phyloP scores from a whole-genome alignment of 164 flowering plant genomes.

The Nymphaea colorata region DNA sequence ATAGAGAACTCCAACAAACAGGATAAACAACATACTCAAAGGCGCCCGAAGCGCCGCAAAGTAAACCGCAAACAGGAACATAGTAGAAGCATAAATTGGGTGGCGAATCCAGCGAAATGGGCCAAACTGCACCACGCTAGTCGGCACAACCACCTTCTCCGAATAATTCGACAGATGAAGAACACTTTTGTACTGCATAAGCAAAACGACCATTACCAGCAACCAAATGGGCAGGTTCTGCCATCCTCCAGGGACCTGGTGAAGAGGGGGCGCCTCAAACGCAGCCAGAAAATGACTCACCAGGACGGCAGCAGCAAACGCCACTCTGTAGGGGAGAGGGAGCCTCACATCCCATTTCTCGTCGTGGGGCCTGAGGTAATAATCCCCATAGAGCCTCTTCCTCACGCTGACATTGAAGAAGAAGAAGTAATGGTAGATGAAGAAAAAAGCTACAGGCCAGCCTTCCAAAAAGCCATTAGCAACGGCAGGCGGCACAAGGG shows the following conservation, averaged over 20 bases:
- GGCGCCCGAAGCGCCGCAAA: slow-evolving; percentile 74
- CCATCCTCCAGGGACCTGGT: slow-evolving; percentile 63
- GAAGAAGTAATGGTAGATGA: slow-evolving; percentile 76
- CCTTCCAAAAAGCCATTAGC: slow-evolving; percentile 86
- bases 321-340: slow-evolving; percentile 28
- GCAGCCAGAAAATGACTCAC: slow-evolving; percentile 82
- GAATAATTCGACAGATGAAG: slow-evolving; percentile 77
- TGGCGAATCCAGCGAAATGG: slow-evolving; percentile 89
- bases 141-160: slow-evolving; percentile 80
- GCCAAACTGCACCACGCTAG: slow-evolving; percentile 82
- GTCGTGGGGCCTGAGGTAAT: slow-evolving; percentile 48
- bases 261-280: slow-evolving; percentile 77
- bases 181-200: slow-evolving; percentile 65
- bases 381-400: slow-evolving; percentile 74
- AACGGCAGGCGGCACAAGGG: slow-evolving; percentile 74
- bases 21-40: slow-evolving; percentile 38
- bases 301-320: slow-evolving; percentile 56
- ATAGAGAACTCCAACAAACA: slow-evolving; percentile 49
- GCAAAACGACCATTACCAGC: slow-evolving; percentile 38
- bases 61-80: slow-evolving; percentile 61
- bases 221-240: slow-evolving; percentile 49
- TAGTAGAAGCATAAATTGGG: slow-evolving; percentile 71
- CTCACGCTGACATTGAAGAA: slow-evolving; percentile 70
- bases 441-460: slow-evolving; percentile 82
- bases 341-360: slow-evolving; percentile 63